phyloP scores from a whole-genome alignment of 805 yeast species.

The Ogataea corticis region DNA sequence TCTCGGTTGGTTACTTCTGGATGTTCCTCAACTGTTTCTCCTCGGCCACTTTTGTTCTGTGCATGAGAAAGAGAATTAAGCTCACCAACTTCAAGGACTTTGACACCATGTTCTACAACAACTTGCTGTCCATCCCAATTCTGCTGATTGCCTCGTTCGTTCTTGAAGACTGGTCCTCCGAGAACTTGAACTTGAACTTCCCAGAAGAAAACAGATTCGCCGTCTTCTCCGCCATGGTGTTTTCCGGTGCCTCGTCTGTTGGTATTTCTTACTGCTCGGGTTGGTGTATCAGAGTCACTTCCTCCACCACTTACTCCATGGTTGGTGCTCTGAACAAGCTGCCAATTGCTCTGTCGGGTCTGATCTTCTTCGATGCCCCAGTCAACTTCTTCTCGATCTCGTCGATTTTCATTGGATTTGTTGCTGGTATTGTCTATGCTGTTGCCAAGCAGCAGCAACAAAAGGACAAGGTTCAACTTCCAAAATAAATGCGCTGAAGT shows the following conservation, averaged over 20 bases:
- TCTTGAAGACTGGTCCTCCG: constrained; percentile 92
- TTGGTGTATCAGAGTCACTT: constrained; percentile 99
- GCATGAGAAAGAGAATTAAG: constrained; percentile 98
- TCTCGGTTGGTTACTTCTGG: constrained; percentile 89
- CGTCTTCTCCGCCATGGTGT: constrained; percentile 76
- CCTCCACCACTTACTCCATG: constrained; percentile 98
- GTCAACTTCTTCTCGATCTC: constrained; percentile 86
- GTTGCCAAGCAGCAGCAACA: constrained; percentile 92
- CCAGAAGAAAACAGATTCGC: constrained; percentile 69
- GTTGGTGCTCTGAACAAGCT: constrained; percentile 98
- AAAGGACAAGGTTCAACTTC: constrained; percentile 41
- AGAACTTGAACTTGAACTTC: constrained; percentile 74
- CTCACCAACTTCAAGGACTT: constrained; percentile 94
- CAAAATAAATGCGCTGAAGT: constrained; percentile 27
- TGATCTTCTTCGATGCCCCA: constrained; percentile 92
- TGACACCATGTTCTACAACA: constrained; percentile 98
- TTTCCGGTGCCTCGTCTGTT: constrained; percentile 92
- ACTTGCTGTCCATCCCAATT: constrained; percentile 89
- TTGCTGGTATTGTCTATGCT: constrained; percentile 94
- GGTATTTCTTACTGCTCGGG: constrained; percentile 99
- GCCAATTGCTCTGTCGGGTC: constrained; percentile 95
- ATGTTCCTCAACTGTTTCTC: constrained; percentile 94
- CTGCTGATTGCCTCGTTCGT: constrained; percentile 71
- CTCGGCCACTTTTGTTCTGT: constrained; percentile 88
- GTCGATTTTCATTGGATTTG: constrained; percentile 90